These are phyloP conservation scores for Penicillium tannophilum DNA, from an alignment of 495 filamentous ascomycete genomes.

Conservation along the genomic window DNA sequence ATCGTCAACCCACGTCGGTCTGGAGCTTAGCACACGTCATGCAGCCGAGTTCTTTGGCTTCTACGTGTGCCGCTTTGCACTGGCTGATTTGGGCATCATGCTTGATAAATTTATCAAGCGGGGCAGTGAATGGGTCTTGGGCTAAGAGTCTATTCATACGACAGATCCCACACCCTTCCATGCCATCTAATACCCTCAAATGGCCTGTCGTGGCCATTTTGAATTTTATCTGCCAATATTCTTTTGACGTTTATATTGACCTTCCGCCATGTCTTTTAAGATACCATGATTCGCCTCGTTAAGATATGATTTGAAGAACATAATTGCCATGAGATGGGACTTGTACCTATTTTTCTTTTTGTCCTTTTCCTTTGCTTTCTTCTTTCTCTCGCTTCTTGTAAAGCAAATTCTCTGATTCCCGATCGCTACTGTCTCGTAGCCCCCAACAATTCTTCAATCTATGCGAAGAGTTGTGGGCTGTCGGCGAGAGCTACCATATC, in stretches of 20 bases:
- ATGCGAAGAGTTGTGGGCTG: not conserved
- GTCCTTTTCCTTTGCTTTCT: not conserved
- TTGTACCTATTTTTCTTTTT: constrained; percentile 17
- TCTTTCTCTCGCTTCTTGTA: constrained; percentile 9
- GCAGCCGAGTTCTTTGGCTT: constrained; percentile 98
- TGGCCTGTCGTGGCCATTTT: not conserved
- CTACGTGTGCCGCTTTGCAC: constrained; percentile 90
- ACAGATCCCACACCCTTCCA: constrained; percentile 2
- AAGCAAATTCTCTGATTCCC: constrained; percentile 6
- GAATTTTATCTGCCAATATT: constrained; percentile 20
- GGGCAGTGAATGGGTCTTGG: constrained; percentile 91
- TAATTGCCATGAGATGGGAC: constrained; percentile 27
- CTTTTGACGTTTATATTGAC: constrained; percentile 28
- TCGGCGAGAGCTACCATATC: not conserved
- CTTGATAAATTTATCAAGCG: constrained; percentile 97
- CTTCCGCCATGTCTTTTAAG: constrained; percentile 32
- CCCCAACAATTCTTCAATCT: not conserved
- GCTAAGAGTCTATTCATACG: constrained; percentile 21
- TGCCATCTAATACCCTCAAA: not conserved
- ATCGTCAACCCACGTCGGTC: constrained; percentile 83
- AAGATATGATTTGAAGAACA: constrained; percentile 34
- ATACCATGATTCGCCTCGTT: constrained; percentile 34
- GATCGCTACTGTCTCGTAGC: not conserved
- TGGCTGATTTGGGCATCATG: constrained; percentile 81
- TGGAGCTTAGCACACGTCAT: constrained; percentile 90